These are phyloP conservation scores for Saccharomyces hybrid DNA, from an alignment of 1,139 yeast species.

Conservation along the genomic window DNA sequence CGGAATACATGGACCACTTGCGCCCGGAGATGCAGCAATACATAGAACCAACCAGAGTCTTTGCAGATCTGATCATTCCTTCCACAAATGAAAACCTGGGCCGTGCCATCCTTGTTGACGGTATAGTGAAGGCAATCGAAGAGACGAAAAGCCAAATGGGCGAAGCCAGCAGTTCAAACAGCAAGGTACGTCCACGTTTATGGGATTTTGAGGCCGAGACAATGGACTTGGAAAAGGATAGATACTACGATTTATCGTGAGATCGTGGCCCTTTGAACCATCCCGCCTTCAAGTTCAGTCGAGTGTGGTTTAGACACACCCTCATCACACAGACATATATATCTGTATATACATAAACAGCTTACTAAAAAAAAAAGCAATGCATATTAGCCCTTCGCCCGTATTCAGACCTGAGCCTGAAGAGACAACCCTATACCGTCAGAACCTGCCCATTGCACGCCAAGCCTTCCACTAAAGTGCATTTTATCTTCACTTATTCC, in stretches of 20 bases:
- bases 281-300: neutral
- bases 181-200: slow-evolving; percentile 7
- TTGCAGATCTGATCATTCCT: slow-evolving; percentile 78
- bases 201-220: slow-evolving; percentile 37
- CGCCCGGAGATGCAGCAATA: slow-evolving; percentile 71
- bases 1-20: slow-evolving; percentile 53
- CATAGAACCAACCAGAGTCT: slow-evolving; percentile 67
- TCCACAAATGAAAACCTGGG: slow-evolving; percentile 45
- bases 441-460: neutral
- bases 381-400: neutral
- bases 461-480: neutral
- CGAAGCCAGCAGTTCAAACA: slow-evolving; percentile 7
- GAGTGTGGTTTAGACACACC: neutral
- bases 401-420: neutral
- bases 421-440: neutral
- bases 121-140: slow-evolving; percentile 43
- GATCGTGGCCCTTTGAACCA: neutral
- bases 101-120: slow-evolving; percentile 63
- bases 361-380: neutral
- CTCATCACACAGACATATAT: neutral
- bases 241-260: slow-evolving; percentile 40
- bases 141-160: neutral
- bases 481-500: slow-evolving; percentile 10
- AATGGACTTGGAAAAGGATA: slow-evolving; percentile 43
- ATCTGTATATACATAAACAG: neutral